These are phyloP conservation scores for Suaeda aralocaspica DNA, from an alignment of 148 eudicot species.

Conservation along the genomic window DNA sequence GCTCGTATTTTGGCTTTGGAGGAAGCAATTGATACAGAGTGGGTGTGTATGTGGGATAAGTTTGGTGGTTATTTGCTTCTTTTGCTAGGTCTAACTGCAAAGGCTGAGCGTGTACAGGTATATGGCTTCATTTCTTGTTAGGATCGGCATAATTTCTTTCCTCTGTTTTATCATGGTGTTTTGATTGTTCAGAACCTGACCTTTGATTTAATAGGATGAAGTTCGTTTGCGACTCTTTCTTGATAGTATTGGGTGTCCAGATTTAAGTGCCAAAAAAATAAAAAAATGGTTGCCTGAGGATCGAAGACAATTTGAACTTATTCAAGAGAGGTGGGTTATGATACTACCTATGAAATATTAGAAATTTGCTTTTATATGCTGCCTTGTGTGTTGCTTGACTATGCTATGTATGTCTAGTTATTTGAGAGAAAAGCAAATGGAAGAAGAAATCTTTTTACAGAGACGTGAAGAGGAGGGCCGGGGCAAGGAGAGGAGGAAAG, in stretches of 20 bases:
- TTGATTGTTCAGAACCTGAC: constrained; percentile 1
- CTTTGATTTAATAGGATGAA: constrained; percentile 65
- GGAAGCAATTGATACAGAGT: constrained; percentile 99
- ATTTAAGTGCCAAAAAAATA: constrained; percentile 94
- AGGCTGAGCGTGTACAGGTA: constrained; percentile 98
- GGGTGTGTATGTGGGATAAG: constrained; percentile 99
- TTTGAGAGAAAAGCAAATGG: constrained; percentile 98
- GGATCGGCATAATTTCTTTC: background rate
- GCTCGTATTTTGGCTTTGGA: constrained; percentile 95
- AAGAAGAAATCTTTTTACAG: constrained; percentile 92
- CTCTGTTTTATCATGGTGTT: constrained; percentile 7
- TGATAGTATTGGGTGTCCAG: constrained; percentile 95
- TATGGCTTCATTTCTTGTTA: background rate
- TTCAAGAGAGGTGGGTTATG: constrained; percentile 82
- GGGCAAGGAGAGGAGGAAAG: constrained; percentile 98
- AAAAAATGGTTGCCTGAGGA: constrained; percentile 99
- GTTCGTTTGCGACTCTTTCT: constrained; percentile 96
- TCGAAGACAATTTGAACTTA: constrained; percentile 91
- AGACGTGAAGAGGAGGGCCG: constrained; percentile 99
- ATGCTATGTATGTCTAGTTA: constrained; percentile 41
- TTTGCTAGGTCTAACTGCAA: constrained; percentile 92
- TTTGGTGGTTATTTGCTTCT: constrained; percentile 99
- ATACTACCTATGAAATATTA: constrained; percentile 8
- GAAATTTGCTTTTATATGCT: background rate
- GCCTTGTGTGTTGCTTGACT: constrained; percentile 16